Base-by-base conservation (phyloP, 768 basidiomycete species). In the Rhodotorula diobovata region DNA sequence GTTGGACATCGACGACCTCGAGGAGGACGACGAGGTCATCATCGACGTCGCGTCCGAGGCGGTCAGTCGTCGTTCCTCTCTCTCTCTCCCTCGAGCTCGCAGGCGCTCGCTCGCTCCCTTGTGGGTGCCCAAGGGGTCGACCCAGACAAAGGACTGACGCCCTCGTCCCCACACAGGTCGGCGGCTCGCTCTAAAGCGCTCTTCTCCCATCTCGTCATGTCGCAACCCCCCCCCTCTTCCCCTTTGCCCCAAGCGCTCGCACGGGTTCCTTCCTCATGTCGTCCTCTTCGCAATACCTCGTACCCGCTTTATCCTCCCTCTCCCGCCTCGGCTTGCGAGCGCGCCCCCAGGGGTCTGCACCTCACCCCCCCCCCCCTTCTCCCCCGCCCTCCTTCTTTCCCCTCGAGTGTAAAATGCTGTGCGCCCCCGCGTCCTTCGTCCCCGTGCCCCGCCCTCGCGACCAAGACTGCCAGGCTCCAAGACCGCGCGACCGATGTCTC, bases 21-120 rank as follows among this genome's bases (percentile, higher is more conserved):
- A 75, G 0, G 74, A 72, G n/a, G 74, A 72, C 25, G 61, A 67
- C 0, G 71, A 72, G 54, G 63, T 72, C 43, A 12, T 55, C 6
- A 75, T 75, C 43, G 74, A 75, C 43, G 74, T 75, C 0, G 51
- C 68, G 23, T 58, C 61, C 25, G 71, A 75, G 68, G 74, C 74
- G 35, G 74, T 75, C 20, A n/a, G 20, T 34, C 23, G 34, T 54
- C 39, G 3, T n/a, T 34, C 43, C 12, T 32, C 25, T 20, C 12
- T n/a, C 6, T 39, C 51, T 45, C 18, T 0, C 37, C 15, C 11
- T 25, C n/a, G 18, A 15, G 41, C n/a, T n/a, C n/a, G n/a, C n/a
- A n/a, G n/a, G n/a, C n/a, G n/a, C n/a, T n/a, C n/a, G n/a, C n/a
- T n/a, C n/a, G n/a, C n/a, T n/a, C n/a, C n/a, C n/a, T n/a, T n/a